A percentile compares a stretch with the other conserved stretches of the same genome.
These are phyloP conservation scores for Sarocladium brachiariae DNA, from an alignment of 2,329 filamentous ascomycete species.

Conservation along the genomic window DNA sequence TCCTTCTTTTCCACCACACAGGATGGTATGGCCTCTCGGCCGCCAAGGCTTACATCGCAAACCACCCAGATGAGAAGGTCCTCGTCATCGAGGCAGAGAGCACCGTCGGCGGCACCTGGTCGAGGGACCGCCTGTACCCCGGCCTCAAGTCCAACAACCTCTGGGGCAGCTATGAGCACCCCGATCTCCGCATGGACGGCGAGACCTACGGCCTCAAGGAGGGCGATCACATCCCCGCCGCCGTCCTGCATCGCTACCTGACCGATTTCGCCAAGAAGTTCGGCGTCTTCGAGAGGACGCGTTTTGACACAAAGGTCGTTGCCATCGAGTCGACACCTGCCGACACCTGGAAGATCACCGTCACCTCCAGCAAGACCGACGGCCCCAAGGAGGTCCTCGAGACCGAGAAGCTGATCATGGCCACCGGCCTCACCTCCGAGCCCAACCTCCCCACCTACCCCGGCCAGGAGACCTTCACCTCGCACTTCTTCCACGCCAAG, in stretches of 20 bases:
- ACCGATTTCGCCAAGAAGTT: conserved; percentile 37
- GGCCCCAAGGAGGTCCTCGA: conserved; percentile 2
- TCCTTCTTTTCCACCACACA: too few species aligned
- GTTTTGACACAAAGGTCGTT: conserved; percentile 31
- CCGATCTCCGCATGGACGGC: conserved; percentile 63
- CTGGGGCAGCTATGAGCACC: conserved; percentile 64
- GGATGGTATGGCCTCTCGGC: conserved; percentile 48
- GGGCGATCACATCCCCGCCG: conserved; percentile 41
- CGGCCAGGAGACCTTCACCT: conserved; percentile 29
- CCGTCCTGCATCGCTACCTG: conserved; percentile 40
- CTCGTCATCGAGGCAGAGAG: conserved; percentile 46
- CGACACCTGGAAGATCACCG: conserved; percentile 16
- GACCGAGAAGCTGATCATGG: conserved; percentile 39
- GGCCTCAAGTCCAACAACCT: conserved; percentile 70
- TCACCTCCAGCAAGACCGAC: conserved; percentile 13
- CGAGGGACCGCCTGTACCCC: conserved; percentile 57
- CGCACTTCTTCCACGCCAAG: conserved; percentile 35
- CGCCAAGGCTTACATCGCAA: conserved; percentile 54
- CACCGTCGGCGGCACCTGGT: conserved; percentile 62
- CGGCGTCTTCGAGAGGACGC: conserved; percentile 32
- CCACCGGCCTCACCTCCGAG: conserved; percentile 40
- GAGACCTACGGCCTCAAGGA: conserved; percentile 41
- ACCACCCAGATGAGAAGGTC: conserved; percentile 49
- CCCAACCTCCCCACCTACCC: conserved; percentile 33
- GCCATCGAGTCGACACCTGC: conserved; percentile 24